Percentiles rank a stretch among this genome's conserved stretches.
Conservation (phyloP, 2,329 filamentous ascomycete species). For the Neofusicoccum laricinum region DNA sequence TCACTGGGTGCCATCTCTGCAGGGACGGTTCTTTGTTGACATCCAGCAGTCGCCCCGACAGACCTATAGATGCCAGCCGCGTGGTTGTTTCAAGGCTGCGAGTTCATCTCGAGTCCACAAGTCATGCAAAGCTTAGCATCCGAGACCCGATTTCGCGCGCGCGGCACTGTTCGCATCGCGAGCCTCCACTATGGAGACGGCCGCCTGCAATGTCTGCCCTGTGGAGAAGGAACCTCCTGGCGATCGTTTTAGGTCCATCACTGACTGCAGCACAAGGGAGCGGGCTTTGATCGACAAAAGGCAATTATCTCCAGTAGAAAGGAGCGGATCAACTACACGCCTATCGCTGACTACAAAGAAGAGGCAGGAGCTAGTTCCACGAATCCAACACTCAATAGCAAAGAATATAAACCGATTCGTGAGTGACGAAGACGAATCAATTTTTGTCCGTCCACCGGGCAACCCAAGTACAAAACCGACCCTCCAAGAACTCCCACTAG, state of each 20-base stretch:
- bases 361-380: constrained; percentile 1
- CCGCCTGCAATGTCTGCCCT: not conserved
- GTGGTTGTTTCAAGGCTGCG: constrained; percentile 4
- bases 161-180: constrained; percentile 6
- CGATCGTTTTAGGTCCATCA: not conserved
- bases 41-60: not conserved
- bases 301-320: constrained; percentile 13
- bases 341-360: constrained; percentile 1
- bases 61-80: not conserved
- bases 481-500: constrained; percentile 14
- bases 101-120: not conserved
- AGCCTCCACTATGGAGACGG: not conserved
- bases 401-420: constrained; percentile 11
- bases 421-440: constrained; percentile 12
- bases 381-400: not conserved
- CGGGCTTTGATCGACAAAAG: not conserved
- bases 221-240: not conserved
- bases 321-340: constrained; percentile 12
- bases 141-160: not conserved
- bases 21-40: constrained; percentile 1
- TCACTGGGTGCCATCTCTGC: not conserved
- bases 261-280: not conserved
- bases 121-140: not conserved
- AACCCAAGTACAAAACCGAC: constrained; percentile 5
- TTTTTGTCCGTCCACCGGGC: constrained; percentile 8